phyloP scores from a whole-genome alignment of 352 stramenopile genomes.

The Phytophthora foliorum region DNA sequence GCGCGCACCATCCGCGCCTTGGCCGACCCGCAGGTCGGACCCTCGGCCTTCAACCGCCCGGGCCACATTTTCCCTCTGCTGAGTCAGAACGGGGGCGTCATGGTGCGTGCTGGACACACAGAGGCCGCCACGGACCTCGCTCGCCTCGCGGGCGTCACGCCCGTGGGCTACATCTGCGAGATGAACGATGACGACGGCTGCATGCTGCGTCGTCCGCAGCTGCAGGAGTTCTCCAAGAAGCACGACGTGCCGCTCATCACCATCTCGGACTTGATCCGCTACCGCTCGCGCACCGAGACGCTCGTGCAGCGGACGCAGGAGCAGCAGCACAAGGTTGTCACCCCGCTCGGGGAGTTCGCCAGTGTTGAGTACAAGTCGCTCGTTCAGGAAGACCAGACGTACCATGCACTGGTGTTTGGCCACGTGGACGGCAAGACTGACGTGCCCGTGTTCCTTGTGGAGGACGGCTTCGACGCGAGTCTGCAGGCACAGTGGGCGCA shows the following conservation, averaged over 20 bases:
- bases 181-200: conserved; percentile 85
- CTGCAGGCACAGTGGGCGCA: conserved; percentile 79
- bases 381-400: conserved; percentile 64
- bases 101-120: conserved; percentile 95
- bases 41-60: conserved; percentile 75
- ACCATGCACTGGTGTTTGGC: conserved; percentile 65
- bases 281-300: conserved; percentile 85
- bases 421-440: conserved; percentile 42
- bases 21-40: conserved; percentile 68
- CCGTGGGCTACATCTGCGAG: conserved; percentile 92
- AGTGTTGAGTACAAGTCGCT: conserved; percentile 71
- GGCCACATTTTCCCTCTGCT: conserved; percentile 86
- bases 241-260: conserved; percentile 96
- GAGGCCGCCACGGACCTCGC: conserved; percentile 97
- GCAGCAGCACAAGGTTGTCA: conserved; percentile 46
- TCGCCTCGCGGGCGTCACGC: conserved; percentile 89
- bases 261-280: conserved; percentile 97
- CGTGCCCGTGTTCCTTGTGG: conserved; percentile 77
- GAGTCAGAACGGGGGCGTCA: conserved; percentile 71
- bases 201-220: conserved; percentile 82
- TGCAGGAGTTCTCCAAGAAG: conserved; percentile 92
- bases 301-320: conserved; percentile 62
- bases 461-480: conserved; percentile 54
- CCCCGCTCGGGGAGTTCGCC: conserved; percentile 79
- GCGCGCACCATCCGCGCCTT: conserved; percentile 95